Base-by-base conservation (phyloP, 805 yeast species). In the Pichia phayaonensis region DNA sequence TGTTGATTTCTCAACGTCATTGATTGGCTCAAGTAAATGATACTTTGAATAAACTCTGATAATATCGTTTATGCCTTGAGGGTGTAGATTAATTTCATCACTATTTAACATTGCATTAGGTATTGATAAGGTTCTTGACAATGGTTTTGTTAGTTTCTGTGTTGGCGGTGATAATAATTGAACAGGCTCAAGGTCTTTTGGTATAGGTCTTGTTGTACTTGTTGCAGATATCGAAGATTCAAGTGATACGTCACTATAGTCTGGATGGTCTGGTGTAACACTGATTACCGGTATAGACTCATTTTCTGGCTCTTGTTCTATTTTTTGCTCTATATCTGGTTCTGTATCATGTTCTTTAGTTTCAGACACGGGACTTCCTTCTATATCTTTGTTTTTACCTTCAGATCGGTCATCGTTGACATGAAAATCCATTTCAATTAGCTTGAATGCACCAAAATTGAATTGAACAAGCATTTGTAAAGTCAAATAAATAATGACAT, bases 401-500 rank as follows among this genome's bases (percentile, higher is more conserved):
- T 39, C 3, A 8, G 7, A 7, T 29, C n/a, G 20, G 20, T n/a
- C 18, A 43, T 49, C 13, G 23, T 47, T 59, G n/a, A 61, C 56
- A 45, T 73, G 72, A 60, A 89, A 86, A 61, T 90, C 97, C 63
- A 80, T 70, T 39, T 81, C 84, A n/a, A 89, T 72, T 43, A 89
- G 65, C 53, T 81, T 73, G 65, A 82, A 84, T 49, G 86, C 78
- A 2, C 97, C 96, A 45, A 84, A 68, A 59, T 86, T 84, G 74
- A 88, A 87, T 67, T 85, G 80, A 58, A 76, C 65, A 40, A 86
- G 71, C 45, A 82, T 74, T 63, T 84, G 86, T 2, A 84, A 73
- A 2, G 88, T 84, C 40, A 84, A 69, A 57, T 84, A 86, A 40
- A 90, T 82, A 59, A 89, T 83, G n/a, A 87, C 84, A 66, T 86